Percentiles rank a stretch among this genome's conserved stretches.
phyloP scores from a whole-genome alignment of 78 protist species.

The Polysphondylium violaceum region DNA sequence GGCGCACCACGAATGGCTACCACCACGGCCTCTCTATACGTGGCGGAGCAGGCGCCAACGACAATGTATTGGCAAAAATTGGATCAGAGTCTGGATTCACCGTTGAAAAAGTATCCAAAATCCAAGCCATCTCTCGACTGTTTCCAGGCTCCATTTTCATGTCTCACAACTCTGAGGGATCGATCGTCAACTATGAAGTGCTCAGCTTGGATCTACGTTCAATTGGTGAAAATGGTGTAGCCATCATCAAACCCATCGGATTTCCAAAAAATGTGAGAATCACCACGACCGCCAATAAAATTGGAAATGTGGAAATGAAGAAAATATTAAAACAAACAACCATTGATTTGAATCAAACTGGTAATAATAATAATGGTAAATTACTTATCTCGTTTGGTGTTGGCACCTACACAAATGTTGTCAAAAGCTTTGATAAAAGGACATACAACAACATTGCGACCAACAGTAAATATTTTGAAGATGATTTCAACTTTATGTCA shows the following conservation, averaged over 20 bases:
- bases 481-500: not conserved
- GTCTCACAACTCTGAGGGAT: not conserved
- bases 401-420: slow-evolving; percentile 38
- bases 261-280: slow-evolving; percentile 17
- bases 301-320: not conserved
- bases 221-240: not conserved
- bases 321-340: slow-evolving; percentile 14
- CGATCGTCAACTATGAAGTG: slow-evolving; percentile 20
- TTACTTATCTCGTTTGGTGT: slow-evolving; percentile 46
- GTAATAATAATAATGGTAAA: not conserved
- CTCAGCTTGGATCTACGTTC: not conserved
- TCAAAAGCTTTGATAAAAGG: slow-evolving; percentile 23
- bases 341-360: not conserved
- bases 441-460: not conserved
- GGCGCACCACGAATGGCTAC: not conserved
- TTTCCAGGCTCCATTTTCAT: slow-evolving; percentile 59
- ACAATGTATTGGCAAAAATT: slow-evolving; percentile 23
- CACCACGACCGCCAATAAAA: slow-evolving; percentile 13
- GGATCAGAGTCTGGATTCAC: not conserved
- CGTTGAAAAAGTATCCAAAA: slow-evolving; percentile 30
- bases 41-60: slow-evolving; percentile 54
- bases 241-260: slow-evolving; percentile 4
- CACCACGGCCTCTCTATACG: slow-evolving; percentile 29
- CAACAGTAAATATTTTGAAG: not conserved
- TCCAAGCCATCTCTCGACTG: slow-evolving; percentile 28